Conservation (phyloP, 78 protist species). For the Tieghemostelium lacteum region DNA sequence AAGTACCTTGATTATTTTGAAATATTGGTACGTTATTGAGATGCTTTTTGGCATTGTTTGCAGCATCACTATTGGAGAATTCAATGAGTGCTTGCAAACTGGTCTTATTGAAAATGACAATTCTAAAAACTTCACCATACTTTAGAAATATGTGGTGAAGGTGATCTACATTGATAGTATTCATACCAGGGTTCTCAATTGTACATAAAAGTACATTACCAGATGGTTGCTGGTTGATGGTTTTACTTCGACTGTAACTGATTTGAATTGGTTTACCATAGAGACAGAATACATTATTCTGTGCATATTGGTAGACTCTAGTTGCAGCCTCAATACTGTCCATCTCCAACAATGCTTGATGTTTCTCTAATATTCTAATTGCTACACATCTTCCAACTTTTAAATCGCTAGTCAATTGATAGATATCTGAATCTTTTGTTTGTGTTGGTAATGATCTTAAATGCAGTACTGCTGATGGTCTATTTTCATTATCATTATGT, state of each 20-base stretch:
- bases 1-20: slow-evolving; percentile 72
- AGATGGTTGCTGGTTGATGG: slow-evolving; percentile 30
- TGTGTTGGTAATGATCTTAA: slow-evolving; percentile 38
- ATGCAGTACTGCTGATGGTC: slow-evolving; percentile 68
- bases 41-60: slow-evolving; percentile 63
- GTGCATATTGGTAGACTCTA: slow-evolving; percentile 15
- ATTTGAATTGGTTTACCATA: slow-evolving; percentile 60
- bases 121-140: slow-evolving; percentile 65
- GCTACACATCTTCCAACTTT: slow-evolving; percentile 52
- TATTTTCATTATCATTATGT: not conserved
- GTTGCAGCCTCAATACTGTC: slow-evolving; percentile 63
- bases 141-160: slow-evolving; percentile 26
- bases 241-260: slow-evolving; percentile 32
- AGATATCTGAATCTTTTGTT: slow-evolving; percentile 50
- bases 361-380: slow-evolving; percentile 50
- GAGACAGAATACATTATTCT: slow-evolving; percentile 23
- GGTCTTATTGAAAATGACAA: slow-evolving; percentile 58
- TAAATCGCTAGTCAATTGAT: slow-evolving; percentile 7
- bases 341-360: slow-evolving; percentile 77
- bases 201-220: slow-evolving; percentile 53
- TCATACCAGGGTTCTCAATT: slow-evolving; percentile 38
- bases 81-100: slow-evolving; percentile 81
- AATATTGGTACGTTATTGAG: slow-evolving; percentile 41
- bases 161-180: slow-evolving; percentile 37
- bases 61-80: slow-evolving; percentile 43